Base-by-base conservation (phyloP, 305 asterid species). In the Plantago rigida region DNA sequence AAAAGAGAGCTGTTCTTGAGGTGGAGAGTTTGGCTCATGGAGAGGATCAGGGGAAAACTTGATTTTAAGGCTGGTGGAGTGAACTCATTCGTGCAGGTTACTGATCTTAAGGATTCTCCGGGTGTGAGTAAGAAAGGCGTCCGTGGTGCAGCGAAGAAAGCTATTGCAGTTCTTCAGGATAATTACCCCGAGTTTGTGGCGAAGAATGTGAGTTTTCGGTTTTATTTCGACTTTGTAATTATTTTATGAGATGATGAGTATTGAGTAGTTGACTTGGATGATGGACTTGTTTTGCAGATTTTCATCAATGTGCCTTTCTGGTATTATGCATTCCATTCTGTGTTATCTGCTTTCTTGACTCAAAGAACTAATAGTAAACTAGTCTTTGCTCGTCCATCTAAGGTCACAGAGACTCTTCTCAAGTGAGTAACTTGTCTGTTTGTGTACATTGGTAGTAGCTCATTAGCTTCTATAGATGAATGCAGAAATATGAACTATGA, bases 221-320 rank as follows among this genome's bases (percentile, higher is more conserved):
- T 9, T 15, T 17, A 5, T 29, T 52, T 39, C 44, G 10, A 36
- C 44, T 36, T 6, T 6, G 44, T 6, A 8, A 1, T 36, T 6
- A 12, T 36, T 36, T 31, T 31, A 31, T 5, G 44, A 4, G 44
- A 5, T 36, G 44, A 36, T 36, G 44, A 36, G 44, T 5, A 8
- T 0, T 36, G 44, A 36, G 44, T 5, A 8, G 6, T 36, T 36
- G 10, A 36, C 44, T 36, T 36, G 44, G 10, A 36, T 8, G 44
- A 36, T 36, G 44, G 44, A 6, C 10, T 36, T 36, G 9, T 8
- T 36, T 36, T 63, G 69, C 82, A 87, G 96, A 77, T 87, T 42
- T 83, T 85, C 72, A 80, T 84, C 71, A 85, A 87, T 79, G 96
- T 87, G 50, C 96, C 96, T 24, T 87, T 78, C 57, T 87, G 91